phyloP scores from a whole-genome alignment of 2,329 filamentous ascomycete species.

The Aspergillus transmontanensis region DNA sequence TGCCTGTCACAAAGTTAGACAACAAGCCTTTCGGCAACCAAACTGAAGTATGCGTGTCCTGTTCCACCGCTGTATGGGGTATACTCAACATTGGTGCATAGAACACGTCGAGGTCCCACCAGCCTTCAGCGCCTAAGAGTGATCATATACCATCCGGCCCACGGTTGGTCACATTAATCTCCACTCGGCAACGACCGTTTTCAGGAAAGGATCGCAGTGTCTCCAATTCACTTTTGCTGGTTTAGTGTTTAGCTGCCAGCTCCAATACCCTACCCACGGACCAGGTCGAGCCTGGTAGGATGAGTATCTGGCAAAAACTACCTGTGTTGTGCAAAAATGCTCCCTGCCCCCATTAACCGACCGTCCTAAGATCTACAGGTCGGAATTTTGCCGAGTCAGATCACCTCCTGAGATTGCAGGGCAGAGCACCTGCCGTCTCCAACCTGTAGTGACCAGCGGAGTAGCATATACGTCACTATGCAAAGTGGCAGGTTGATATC shows the following conservation, averaged over 20 bases:
- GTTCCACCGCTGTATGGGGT: constrained; percentile 6
- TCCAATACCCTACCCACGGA: no score
- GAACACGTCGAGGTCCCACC: not conserved
- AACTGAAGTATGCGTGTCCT: constrained; percentile 1
- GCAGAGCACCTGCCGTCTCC: not conserved
- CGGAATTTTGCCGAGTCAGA: not conserved
- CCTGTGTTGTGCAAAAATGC: not conserved
- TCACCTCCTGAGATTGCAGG: not conserved
- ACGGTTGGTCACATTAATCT: not conserved
- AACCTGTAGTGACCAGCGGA: not conserved
- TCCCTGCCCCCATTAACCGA: not conserved
- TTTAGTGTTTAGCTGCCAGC: no score
- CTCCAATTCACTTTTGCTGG: not conserved
- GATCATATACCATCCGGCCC: not conserved
- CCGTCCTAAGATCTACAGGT: not conserved
- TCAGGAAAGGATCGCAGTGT: constrained; percentile 6
- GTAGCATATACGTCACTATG: not conserved
- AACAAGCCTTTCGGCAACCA: not conserved
- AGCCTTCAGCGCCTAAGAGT: not conserved
- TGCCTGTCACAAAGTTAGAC: not conserved
- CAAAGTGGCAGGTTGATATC: not conserved
- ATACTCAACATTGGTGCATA: not conserved
- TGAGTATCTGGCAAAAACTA: not conserved
- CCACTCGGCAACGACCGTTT: constrained; percentile 4
- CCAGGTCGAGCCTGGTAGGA: not conserved